Evolutionary conservation across 31 red algal species (phyloP).

Genomic region (Asparagopsis taxiformis): DNA sequence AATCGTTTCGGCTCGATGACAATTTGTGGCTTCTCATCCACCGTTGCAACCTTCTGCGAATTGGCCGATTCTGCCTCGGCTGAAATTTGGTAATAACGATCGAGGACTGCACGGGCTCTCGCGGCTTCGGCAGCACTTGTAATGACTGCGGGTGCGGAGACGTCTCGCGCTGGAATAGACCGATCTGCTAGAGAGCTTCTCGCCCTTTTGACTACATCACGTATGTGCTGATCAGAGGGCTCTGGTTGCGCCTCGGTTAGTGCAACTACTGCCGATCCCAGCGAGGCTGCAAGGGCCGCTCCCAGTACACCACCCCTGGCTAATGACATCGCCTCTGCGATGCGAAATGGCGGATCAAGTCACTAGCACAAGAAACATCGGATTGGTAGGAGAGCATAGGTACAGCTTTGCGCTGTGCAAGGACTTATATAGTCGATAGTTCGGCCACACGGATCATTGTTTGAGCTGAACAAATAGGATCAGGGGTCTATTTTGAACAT

Average conservation of each 20-base stretch:
- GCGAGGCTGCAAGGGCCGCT: slow-evolving; percentile 13
- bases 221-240: neutral
- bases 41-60: neutral
- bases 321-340: neutral
- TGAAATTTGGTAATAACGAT: slow-evolving; percentile 62
- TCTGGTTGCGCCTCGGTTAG: slow-evolving; percentile 1
- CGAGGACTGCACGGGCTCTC: slow-evolving; percentile 33
- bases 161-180: neutral
- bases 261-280: neutral
- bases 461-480: too few species aligned
- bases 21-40: neutral
- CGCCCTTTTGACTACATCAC: neutral
- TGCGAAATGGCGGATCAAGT: too few species aligned
- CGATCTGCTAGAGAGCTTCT: neutral
- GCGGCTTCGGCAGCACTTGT: slow-evolving; percentile 5
- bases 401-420: too few species aligned
- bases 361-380: too few species aligned
- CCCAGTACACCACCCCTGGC: slow-evolving; percentile 1
- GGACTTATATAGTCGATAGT: too few species aligned
- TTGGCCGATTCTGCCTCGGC: slow-evolving; percentile 32
- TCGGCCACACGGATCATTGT: too few species aligned
- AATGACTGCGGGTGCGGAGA: neutral
- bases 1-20: neutral
- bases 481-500: too few species aligned
- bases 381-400: too few species aligned